Conservation (phyloP, 1,284 basidiomycete genomes). For the Coriolopsis trogii region DNA sequence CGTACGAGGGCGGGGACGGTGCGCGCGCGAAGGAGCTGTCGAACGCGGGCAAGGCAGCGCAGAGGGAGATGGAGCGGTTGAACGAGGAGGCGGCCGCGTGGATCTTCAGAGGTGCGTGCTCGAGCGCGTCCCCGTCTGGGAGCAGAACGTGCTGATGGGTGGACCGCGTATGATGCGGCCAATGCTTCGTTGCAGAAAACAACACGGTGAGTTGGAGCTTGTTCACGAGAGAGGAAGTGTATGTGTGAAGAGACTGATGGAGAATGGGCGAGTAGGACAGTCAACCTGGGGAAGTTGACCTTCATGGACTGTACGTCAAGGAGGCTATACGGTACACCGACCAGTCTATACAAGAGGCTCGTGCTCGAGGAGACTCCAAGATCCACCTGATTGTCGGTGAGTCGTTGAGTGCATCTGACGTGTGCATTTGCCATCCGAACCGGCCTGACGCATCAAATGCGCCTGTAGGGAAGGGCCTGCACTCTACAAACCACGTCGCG, state of each 20-base stretch:
- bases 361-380: constrained; percentile 64
- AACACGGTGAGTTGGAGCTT: constrained; percentile 58
- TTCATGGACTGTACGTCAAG: constrained; percentile 93
- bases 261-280: constrained; percentile 51
- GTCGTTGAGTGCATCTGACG: constrained; percentile 32
- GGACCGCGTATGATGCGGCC: neutral
- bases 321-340: constrained; percentile 84
- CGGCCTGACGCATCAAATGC: neutral
- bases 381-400: constrained; percentile 87
- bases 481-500: constrained; percentile 78
- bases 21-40: constrained; percentile 84
- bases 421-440: constrained; percentile 1
- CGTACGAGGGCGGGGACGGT: constrained; percentile 74
- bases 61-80: constrained; percentile 77
- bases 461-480: constrained; percentile 76
- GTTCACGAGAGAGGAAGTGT: neutral
- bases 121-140: no score
- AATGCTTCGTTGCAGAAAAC: constrained; percentile 59
- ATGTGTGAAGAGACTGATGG: constrained; percentile 3
- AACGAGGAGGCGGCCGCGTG: constrained; percentile 88
- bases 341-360: constrained; percentile 68
- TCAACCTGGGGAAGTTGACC: constrained; percentile 76
- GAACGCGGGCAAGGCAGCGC: constrained; percentile 82
- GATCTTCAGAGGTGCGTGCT: constrained; percentile 77
- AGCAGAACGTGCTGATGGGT: no score